phyloP scores from a whole-genome alignment of 163 green algal species.

The Coccomyxa subellipsoidea region DNA sequence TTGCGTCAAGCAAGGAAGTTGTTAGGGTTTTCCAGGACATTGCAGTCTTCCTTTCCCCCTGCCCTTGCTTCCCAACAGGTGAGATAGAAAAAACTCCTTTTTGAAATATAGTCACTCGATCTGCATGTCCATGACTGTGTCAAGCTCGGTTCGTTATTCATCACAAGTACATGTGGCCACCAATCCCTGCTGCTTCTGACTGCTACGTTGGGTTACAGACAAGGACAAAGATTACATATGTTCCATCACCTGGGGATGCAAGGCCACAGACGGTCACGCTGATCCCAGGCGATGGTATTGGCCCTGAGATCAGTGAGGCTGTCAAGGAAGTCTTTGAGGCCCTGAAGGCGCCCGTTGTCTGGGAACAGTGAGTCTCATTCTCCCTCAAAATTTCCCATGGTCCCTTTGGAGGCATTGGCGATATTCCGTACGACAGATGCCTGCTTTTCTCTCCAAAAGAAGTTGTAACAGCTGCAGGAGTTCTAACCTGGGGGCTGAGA shows the following conservation, averaged over 20 bases:
- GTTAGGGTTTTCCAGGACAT: not conserved
- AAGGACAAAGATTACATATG: conserved; percentile 58
- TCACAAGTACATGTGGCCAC: not conserved
- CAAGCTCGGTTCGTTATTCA: not conserved
- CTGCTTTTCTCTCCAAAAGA: not conserved
- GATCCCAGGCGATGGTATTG: conserved; percentile 33
- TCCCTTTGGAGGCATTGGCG: not conserved
- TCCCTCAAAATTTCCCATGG: not conserved
- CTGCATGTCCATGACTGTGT: not conserved
- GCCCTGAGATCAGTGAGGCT: conserved; percentile 52
- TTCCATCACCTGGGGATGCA: conserved; percentile 58
- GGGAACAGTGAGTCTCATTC: conserved; percentile 53
- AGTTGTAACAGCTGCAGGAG: not conserved
- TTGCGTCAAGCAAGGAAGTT: conserved; percentile 1
- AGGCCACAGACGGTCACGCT: conserved; percentile 34
- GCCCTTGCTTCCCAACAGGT: not conserved
- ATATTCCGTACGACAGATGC: not conserved
- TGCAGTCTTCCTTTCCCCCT: not conserved
- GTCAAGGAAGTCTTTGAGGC: conserved; percentile 64
- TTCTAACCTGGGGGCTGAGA: not conserved
- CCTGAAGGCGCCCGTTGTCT: conserved; percentile 66
- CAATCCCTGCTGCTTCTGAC: not conserved
- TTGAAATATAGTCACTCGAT: not conserved
- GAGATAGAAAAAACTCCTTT: not conserved
- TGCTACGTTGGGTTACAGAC: conserved; percentile 1